phyloP scores from a whole-genome alignment of 768 basidiomycete genomes.

The Ephemerocybe angulata region DNA sequence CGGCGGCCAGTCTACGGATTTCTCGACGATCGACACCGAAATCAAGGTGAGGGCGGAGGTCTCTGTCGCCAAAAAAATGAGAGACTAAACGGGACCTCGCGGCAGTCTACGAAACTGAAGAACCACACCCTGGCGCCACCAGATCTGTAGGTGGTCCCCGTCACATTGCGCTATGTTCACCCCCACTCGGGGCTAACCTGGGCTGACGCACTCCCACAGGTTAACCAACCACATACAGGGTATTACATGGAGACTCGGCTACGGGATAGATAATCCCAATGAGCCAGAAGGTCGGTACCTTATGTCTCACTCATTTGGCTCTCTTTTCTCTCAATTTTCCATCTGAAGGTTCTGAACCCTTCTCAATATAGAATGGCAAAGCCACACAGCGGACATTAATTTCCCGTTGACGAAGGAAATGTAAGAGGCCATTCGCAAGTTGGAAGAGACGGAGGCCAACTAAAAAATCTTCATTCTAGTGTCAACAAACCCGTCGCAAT shows the following conservation, averaged over 20 bases:
- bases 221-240: slow-evolving; percentile 56
- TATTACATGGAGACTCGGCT: slow-evolving; percentile 62
- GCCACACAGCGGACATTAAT: slow-evolving; percentile 50
- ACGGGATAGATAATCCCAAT: slow-evolving; percentile 47
- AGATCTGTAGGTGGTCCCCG: slow-evolving; percentile 43
- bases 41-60: slow-evolving; percentile 38
- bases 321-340: neutral
- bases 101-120: slow-evolving; percentile 49
- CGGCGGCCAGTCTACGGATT: slow-evolving; percentile 59
- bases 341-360: neutral
- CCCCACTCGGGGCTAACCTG: neutral
- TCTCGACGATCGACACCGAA: slow-evolving; percentile 56
- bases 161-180: neutral
- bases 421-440: slow-evolving; percentile 29
- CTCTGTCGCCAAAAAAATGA: neutral
- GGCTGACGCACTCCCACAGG: slow-evolving; percentile 21
- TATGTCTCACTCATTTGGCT: neutral
- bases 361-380: slow-evolving; percentile 50
- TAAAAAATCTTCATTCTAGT: slow-evolving; percentile 29
- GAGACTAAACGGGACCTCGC: neutral
- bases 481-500: slow-evolving; percentile 55
- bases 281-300: slow-evolving; percentile 50
- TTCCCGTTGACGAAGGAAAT: slow-evolving; percentile 45
- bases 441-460: neutral
- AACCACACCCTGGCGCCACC: slow-evolving; percentile 54